These are phyloP conservation scores for Lodderomyces parapsilosis DNA, from an alignment of 1,139 yeast species.

Conservation along the genomic window DNA sequence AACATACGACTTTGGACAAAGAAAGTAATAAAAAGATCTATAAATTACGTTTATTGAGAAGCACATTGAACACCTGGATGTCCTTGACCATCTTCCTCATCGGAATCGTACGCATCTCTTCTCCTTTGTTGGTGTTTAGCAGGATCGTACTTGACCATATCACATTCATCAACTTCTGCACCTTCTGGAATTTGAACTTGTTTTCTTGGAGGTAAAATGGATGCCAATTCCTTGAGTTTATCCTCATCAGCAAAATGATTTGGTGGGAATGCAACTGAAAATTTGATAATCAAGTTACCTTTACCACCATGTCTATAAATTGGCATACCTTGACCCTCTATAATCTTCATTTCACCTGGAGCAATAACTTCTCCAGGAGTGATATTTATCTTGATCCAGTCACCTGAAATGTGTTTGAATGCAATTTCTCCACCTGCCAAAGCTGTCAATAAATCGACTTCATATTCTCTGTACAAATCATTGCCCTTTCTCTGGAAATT, in stretches of 20 bases:
- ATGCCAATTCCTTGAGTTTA: constrained; percentile 62
- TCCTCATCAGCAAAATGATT: constrained; percentile 65
- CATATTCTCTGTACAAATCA: constrained; percentile 82
- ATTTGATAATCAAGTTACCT: constrained; percentile 73
- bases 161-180: constrained; percentile 81
- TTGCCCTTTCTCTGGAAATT: constrained; percentile 85
- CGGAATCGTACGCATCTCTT: constrained; percentile 59
- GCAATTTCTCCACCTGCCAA: constrained; percentile 93
- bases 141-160: constrained; percentile 62
- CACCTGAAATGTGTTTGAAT: constrained; percentile 84
- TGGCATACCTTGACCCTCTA: constrained; percentile 97
- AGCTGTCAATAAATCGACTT: constrained; percentile 89
- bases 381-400: constrained; percentile 77
- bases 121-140: constrained; percentile 52
- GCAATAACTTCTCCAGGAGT: constrained; percentile 91
- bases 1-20: not conserved
- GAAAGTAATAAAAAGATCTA: not conserved
- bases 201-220: constrained; percentile 65
- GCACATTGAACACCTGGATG: constrained; percentile 88
- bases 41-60: constrained; percentile 51
- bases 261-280: constrained; percentile 70
- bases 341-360: constrained; percentile 78
- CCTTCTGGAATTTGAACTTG: constrained; percentile 55
- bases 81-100: constrained; percentile 64
- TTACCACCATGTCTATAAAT: constrained; percentile 70